phyloP scores from a whole-genome alignment of 805 yeast genomes.

The Saccharomycopsis sp. region DNA sequence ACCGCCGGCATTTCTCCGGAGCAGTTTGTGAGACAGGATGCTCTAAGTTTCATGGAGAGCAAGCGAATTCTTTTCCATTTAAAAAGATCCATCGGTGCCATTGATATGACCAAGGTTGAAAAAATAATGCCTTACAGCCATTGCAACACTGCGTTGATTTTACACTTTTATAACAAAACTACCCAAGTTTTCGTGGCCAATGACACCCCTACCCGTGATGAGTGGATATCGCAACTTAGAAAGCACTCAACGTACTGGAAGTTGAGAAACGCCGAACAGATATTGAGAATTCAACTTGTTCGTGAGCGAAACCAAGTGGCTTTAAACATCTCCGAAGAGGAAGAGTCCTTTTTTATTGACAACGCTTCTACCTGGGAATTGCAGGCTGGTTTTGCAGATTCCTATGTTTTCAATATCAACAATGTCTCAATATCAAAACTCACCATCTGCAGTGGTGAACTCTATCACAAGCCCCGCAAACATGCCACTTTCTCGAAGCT shows the following conservation, averaged over 20 bases:
- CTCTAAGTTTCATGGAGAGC: slow-evolving; percentile 51
- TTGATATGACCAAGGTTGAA: slow-evolving; percentile 48
- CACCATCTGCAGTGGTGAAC: slow-evolving; percentile 52
- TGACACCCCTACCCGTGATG: slow-evolving; percentile 37
- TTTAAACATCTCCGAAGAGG: slow-evolving; percentile 44
- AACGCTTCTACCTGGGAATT: slow-evolving; percentile 44
- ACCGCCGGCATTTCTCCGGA: slow-evolving; percentile 28
- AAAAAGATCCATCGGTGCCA: slow-evolving; percentile 46
- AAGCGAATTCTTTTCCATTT: slow-evolving; percentile 52
- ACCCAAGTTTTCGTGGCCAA: slow-evolving; percentile 54
- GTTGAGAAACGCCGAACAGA: slow-evolving; percentile 34
- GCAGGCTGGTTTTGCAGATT: slow-evolving; percentile 44
- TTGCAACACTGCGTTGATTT: too few species aligned
- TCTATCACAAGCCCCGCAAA: slow-evolving; percentile 62
- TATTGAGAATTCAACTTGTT: slow-evolving; percentile 29
- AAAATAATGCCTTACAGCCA: too few species aligned
- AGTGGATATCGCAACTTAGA: slow-evolving; percentile 54
- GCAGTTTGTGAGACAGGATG: slow-evolving; percentile 43
- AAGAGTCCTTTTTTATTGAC: slow-evolving; percentile 45
- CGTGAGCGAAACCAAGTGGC: slow-evolving; percentile 37
- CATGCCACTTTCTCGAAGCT: slow-evolving; percentile 56
- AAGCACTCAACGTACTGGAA: slow-evolving; percentile 53
- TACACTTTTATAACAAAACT: too few species aligned
- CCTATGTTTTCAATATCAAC: slow-evolving; percentile 45
- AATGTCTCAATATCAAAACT: slow-evolving; percentile 51